A percentile compares a stretch with the other conserved stretches of the same genome.
Evolutionary conservation across 2,329 filamentous ascomycete genomes (phyloP).

Genomic region (Microdochium bolleyi): DNA sequence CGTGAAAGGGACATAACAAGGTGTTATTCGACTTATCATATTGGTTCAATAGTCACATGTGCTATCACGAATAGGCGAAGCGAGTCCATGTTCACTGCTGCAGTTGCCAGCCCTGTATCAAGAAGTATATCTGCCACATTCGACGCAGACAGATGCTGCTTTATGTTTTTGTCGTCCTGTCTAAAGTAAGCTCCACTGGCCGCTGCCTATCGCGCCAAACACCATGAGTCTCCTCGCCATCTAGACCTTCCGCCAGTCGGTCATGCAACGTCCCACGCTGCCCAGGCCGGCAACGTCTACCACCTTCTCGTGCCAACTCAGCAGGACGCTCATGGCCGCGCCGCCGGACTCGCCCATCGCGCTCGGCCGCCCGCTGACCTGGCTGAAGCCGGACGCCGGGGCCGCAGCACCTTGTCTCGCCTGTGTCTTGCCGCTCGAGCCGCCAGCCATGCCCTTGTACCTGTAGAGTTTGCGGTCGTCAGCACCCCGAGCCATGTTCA

Average conservation of each 20-base stretch:
- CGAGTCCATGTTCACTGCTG: no score
- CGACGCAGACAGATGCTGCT: neutral
- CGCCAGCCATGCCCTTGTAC: constrained; percentile 79
- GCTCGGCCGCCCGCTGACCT: constrained; percentile 53
- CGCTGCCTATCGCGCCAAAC: no score
- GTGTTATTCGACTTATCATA: no score
- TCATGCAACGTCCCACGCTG: constrained; percentile 91
- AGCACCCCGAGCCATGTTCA: no score
- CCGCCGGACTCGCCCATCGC: constrained; percentile 60
- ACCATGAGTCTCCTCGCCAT: no score
- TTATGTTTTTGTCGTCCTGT: neutral
- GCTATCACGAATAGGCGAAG: no score
- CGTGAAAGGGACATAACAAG: no score
- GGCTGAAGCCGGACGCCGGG: constrained; percentile 82
- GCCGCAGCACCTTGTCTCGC: constrained; percentile 53
- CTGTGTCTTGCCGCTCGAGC: constrained; percentile 28
- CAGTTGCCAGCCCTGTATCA: no score
- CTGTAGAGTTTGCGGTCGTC: constrained; percentile 29
- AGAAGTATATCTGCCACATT: no score
- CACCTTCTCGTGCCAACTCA: constrained; percentile 99
- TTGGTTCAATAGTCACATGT: no score
- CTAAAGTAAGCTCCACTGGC: neutral
- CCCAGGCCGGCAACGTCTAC: constrained; percentile 89
- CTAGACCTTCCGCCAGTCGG: constrained; percentile 86
- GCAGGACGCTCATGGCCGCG: constrained; percentile 87